A percentile compares a stretch with the other conserved stretches of the same genome.
Conservation (phyloP, 257 asterid species). For the Solanum piurae region DNA sequence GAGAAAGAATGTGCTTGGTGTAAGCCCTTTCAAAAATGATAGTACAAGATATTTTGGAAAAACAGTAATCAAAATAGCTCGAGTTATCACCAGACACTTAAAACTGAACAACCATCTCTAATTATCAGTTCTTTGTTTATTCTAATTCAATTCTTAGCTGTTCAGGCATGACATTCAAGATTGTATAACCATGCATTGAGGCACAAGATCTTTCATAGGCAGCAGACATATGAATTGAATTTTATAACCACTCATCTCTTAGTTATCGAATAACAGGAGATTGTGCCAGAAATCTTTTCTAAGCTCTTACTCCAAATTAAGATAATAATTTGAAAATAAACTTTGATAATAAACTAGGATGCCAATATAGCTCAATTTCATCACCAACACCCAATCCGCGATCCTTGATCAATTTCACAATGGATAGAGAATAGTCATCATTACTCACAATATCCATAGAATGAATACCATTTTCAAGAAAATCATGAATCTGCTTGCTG, state of each 20-base stretch:
- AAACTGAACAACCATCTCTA: not conserved
- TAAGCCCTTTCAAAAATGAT: not conserved
- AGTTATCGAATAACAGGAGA: not conserved
- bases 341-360: not conserved
- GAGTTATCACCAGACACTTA: not conserved
- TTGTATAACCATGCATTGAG: not conserved
- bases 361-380: slow-evolving; percentile 39
- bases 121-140: not conserved
- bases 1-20: not conserved
- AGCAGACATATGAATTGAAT: not conserved
- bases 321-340: not conserved
- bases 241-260: too few species aligned
- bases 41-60: not conserved
- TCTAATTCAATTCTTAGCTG: not conserved
- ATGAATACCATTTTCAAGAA: too few species aligned
- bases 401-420: slow-evolving; percentile 20
- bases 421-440: slow-evolving; percentile 13
- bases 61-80: not conserved
- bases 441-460: not conserved
- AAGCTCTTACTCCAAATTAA: not conserved
- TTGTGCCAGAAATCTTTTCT: not conserved
- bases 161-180: too few species aligned
- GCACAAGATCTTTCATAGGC: not conserved
- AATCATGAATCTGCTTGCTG: too few species aligned
- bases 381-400: slow-evolving; percentile 18